Conservation (phyloP, 1,284 basidiomycete species). For the Rugiboletus extremiorientalis region DNA sequence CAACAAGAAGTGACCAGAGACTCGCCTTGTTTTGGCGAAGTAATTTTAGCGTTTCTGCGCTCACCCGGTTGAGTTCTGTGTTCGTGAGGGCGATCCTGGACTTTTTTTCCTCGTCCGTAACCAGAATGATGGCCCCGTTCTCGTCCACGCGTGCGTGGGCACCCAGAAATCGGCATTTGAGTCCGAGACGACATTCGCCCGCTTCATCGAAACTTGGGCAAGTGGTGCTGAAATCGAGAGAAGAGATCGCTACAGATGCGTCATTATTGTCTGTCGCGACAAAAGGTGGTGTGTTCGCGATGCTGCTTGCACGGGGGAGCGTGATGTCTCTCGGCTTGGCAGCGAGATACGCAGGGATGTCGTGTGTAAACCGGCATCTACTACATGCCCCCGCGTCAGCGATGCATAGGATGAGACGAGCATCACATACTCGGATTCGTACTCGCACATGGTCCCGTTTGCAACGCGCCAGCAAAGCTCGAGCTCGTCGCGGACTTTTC, state of each 20-base stretch:
- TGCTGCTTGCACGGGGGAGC: slow-evolving; percentile 46
- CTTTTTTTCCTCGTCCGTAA: slow-evolving; percentile 60
- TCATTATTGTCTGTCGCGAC: slow-evolving; percentile 14
- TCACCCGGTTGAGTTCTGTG: slow-evolving; percentile 77
- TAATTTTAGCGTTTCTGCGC: slow-evolving; percentile 52
- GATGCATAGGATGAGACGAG: not conserved
- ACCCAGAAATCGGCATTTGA: slow-evolving; percentile 90
- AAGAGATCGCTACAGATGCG: slow-evolving; percentile 20
- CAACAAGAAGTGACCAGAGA: not conserved
- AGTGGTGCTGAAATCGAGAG: slow-evolving; percentile 47
- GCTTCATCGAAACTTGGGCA: slow-evolving; percentile 77
- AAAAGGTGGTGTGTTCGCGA: slow-evolving; percentile 52
- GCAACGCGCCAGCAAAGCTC: slow-evolving; percentile 77
- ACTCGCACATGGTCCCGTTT: slow-evolving; percentile 61
- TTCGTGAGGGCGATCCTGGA: slow-evolving; percentile 49
- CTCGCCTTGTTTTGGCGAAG: slow-evolving; percentile 69
- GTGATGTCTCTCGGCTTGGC: slow-evolving; percentile 76
- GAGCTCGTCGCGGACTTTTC: slow-evolving; percentile 68
- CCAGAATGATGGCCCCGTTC: slow-evolving; percentile 40
- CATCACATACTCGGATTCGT: slow-evolving; percentile 55
- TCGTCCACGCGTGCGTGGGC: slow-evolving; percentile 57
- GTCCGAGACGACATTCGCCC: slow-evolving; percentile 85
- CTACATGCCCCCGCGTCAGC: not conserved
- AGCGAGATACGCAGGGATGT: slow-evolving; percentile 73
- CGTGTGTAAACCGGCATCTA: slow-evolving; percentile 84